These are phyloP conservation scores for Mortierella sp. DNA, from an alignment of 371 early-diverging fungal genomes.

Conservation along the genomic window DNA sequence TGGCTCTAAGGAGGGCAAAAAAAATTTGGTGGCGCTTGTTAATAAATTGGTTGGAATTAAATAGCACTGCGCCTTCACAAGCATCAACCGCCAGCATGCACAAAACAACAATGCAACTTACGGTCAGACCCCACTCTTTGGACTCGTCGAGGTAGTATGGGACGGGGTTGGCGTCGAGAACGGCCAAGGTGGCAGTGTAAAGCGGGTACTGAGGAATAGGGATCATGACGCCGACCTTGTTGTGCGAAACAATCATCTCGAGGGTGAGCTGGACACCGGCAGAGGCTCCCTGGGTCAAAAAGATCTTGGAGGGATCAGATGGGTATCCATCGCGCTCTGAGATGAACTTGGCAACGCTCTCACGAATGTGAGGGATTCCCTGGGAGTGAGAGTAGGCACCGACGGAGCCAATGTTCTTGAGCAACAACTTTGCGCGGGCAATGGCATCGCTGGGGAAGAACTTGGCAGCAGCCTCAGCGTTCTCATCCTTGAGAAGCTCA, in stretches of 20 bases:
- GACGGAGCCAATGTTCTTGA: slow-evolving; percentile 78
- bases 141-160: slow-evolving; percentile 94
- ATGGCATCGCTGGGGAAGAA: slow-evolving; percentile 91
- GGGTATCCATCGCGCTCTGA: slow-evolving; percentile 90
- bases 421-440: slow-evolving; percentile 80
- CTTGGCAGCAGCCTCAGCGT: slow-evolving; percentile 63
- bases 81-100: neutral
- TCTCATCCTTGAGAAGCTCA: slow-evolving; percentile 76
- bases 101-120: slow-evolving; percentile 18
- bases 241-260: slow-evolving; percentile 82
- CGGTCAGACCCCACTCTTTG: slow-evolving; percentile 85
- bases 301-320: slow-evolving; percentile 86
- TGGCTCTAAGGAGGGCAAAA: slow-evolving; percentile 35
- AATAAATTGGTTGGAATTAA: neutral
- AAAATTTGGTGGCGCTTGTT: neutral
- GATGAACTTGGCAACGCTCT: slow-evolving; percentile 89
- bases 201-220: slow-evolving; percentile 99
- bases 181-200: slow-evolving; percentile 93
- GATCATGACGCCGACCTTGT: slow-evolving; percentile 94
- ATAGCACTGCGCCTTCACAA: neutral
- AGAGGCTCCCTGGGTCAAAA: slow-evolving; percentile 93
- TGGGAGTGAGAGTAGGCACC: slow-evolving; percentile 97
- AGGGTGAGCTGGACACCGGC: slow-evolving; percentile 92
- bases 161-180: slow-evolving; percentile 86
- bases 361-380: slow-evolving; percentile 87